Base-by-base conservation (phyloP, 371 early-diverging fungal species). In the Zancudomyces culisetae region DNA sequence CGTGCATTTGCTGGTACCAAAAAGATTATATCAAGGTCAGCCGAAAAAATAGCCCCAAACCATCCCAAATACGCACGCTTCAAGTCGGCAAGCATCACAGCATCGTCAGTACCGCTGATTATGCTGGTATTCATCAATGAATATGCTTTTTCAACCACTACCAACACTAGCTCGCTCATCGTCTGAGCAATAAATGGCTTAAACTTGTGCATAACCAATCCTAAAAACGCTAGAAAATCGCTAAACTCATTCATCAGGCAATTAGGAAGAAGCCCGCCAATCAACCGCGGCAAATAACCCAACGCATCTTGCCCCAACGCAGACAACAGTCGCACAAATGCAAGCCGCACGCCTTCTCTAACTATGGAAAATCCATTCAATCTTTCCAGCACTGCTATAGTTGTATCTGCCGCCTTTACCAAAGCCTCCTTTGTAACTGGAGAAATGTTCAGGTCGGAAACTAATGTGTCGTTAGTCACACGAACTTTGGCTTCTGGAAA, bases 171-270 rank as follows among this genome's bases (percentile, higher is more conserved):
- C 50, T 85, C 83, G 57, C 60, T 59, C 6, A 62, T 58, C 2
- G 58, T 66, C 1, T 63, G 66, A 23, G 67, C 63, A 3, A 63
- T 63, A 22, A 58, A 53, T 55, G 83, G 80, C 76, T 87, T 86
- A 69, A 89, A 92, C 62, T 87, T 90, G 68, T 85, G 81, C 18
- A 85, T 79, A 48, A 88, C 70, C 53, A 83, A 68, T 1, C 80
- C 79, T 47, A 93, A 73, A 54, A 92, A 90, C 0, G 85, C 84
- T 54, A 95, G 70, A 54, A 92, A 80, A 61, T 90, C 92, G 24
- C 80, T 66, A 28, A 91, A 66, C 63, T 93, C 94, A 35, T 75
- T 71, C 2, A 85, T 67, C 18, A 81, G 75, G 56, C 85, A 80
- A 53, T 78, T 79, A 20, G 74, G 73, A 30, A 93, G 62, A 10